phyloP scores from a whole-genome alignment of 805 yeast genomes.

The Yarrowia sp. region DNA sequence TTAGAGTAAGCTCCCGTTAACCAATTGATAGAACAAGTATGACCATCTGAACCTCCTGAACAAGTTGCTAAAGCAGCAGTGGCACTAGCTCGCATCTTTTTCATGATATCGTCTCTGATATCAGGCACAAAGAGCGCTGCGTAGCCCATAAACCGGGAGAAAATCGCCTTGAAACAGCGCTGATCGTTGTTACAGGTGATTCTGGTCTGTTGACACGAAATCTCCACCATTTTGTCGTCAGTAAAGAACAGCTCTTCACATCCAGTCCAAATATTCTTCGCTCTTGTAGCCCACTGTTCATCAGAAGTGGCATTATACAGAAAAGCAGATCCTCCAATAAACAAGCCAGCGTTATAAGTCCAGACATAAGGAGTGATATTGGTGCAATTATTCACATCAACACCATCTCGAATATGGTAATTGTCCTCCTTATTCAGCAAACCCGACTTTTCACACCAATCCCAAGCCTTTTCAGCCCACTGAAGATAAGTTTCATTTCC shows the following conservation, averaged over 20 bases:
- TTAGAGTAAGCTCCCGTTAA: constrained; percentile 35
- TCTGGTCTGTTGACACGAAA: constrained; percentile 60
- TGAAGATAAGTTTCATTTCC: constrained; percentile 67
- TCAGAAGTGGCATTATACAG: constrained; percentile 63
- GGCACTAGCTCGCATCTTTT: constrained; percentile 52
- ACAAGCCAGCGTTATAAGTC: constrained; percentile 72
- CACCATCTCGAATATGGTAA: constrained; percentile 66
- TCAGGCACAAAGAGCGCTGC: constrained; percentile 61
- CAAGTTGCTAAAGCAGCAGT: constrained; percentile 74
- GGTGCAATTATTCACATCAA: constrained; percentile 52
- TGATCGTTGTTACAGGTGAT: constrained; percentile 66
- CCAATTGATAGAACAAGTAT: constrained; percentile 84
- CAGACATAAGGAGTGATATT: constrained; percentile 55
- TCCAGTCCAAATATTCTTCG: constrained; percentile 47
- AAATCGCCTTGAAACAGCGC: constrained; percentile 70
- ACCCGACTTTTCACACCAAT: constrained; percentile 59
- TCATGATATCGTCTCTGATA: constrained; percentile 48
- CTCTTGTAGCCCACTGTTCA: constrained; percentile 56
- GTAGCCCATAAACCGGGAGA: constrained; percentile 61
- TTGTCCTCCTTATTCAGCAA: constrained; percentile 45
- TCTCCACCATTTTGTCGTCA: constrained; percentile 59
- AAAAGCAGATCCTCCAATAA: constrained; percentile 67
- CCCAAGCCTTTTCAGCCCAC: constrained; percentile 67
- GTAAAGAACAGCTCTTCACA: constrained; percentile 50
- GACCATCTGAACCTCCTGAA: constrained; percentile 75